phyloP scores from a whole-genome alignment of 1,284 basidiomycete genomes.

The Flammula alnicola region DNA sequence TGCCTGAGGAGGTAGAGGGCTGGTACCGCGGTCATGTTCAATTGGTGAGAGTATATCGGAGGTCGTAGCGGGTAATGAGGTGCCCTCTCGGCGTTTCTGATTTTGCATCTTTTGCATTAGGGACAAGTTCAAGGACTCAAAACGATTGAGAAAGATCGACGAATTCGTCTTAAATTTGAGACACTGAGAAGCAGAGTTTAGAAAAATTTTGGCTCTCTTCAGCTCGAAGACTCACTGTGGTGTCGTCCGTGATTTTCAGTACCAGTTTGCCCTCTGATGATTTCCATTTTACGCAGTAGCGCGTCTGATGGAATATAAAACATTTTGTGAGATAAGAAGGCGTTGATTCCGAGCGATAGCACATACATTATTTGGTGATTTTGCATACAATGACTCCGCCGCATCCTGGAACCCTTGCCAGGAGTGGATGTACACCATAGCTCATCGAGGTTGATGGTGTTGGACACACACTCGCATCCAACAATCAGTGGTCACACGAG shows the following conservation, averaged over 20 bases:
- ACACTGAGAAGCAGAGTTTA: slow-evolving; percentile 58
- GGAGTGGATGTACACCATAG: slow-evolving; percentile 76
- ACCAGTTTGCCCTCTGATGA: slow-evolving; percentile 83
- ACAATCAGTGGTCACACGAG: slow-evolving; percentile 16
- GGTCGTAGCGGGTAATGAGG: slow-evolving; percentile 22
- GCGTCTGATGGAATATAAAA: too few species aligned
- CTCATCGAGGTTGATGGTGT: slow-evolving; percentile 37
- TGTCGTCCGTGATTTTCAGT: slow-evolving; percentile 90
- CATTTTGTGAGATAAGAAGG: slow-evolving; percentile 1
- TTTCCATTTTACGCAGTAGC: slow-evolving; percentile 90
- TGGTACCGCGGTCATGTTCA: slow-evolving; percentile 26
- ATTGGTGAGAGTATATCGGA: slow-evolving; percentile 18
- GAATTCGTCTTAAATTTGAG: slow-evolving; percentile 95
- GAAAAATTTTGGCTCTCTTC: neutral
- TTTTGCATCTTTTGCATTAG: slow-evolving; percentile 87
- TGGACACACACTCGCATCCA: slow-evolving; percentile 12
- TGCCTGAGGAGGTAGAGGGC: slow-evolving; percentile 28
- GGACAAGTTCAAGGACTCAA: slow-evolving; percentile 86
- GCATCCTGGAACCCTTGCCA: slow-evolving; percentile 89
- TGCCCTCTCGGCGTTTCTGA: slow-evolving; percentile 29
- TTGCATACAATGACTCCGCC: slow-evolving; percentile 79
- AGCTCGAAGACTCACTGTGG: slow-evolving; percentile 62
- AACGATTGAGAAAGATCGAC: slow-evolving; percentile 92
- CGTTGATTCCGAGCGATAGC: neutral
- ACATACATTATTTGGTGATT: slow-evolving; percentile 76